These are phyloP conservation scores for Rhynchosporium secalis DNA, from an alignment of 2,329 filamentous ascomycete genomes.

Conservation along the genomic window DNA sequence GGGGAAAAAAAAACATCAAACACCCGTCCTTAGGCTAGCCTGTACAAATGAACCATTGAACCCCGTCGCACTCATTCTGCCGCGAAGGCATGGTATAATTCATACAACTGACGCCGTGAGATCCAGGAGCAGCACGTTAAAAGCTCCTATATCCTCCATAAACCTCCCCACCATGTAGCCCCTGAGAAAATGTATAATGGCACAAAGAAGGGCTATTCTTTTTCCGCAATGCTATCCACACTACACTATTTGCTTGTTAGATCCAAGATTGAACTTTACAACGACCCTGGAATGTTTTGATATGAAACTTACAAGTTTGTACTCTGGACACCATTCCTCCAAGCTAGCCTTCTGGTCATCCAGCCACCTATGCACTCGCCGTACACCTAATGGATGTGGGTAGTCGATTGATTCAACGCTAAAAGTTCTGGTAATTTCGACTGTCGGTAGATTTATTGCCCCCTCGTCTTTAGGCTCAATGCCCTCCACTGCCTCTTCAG, in stretches of 20 bases:
- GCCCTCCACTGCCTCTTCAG: conserved; percentile 26
- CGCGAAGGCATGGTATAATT: not conserved
- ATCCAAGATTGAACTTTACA: too few relatives aligned
- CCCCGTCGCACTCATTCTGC: not conserved
- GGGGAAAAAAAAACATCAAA: too few relatives aligned
- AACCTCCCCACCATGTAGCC: not conserved
- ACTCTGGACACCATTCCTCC: conserved; percentile 29
- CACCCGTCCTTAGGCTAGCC: not conserved
- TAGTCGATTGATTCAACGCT: conserved; percentile 39
- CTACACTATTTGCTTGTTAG: conserved; percentile 5
- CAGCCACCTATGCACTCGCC: conserved; percentile 37
- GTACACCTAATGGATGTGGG: conserved; percentile 38
- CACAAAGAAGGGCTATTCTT: not conserved
- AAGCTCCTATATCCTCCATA: not conserved
- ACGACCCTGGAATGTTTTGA: not conserved
- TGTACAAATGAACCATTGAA: not conserved
- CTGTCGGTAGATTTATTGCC: conserved; percentile 34
- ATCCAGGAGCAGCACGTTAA: not conserved
- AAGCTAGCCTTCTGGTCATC: conserved; percentile 27
- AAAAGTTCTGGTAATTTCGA: conserved; percentile 37
- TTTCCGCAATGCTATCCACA: conserved; percentile 9
- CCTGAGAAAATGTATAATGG: not conserved
- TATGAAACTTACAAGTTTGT: conserved; percentile 16
- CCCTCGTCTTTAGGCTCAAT: conserved; percentile 28
- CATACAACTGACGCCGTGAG: not conserved